Base-by-base conservation (phyloP, 2,329 filamentous ascomycete species). In the Lasiodiplodia sp. region DNA sequence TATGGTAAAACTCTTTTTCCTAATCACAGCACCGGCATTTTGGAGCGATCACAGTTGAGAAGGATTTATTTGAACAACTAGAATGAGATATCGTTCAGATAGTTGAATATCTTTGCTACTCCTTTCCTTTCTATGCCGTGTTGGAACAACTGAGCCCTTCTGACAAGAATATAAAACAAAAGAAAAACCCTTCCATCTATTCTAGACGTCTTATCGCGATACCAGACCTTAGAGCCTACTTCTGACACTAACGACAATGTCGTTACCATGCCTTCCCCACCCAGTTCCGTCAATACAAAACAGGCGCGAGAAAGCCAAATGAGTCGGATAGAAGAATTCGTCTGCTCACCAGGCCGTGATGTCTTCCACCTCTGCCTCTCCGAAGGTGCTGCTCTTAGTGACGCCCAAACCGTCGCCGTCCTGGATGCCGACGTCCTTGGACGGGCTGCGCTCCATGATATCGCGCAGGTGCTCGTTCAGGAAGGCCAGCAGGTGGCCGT, bases 351-450 rank as follows among this genome's bases (percentile, higher is more conserved):
- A 97, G 25, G 93, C 94, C 40, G 94, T 97, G 73, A 97, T 97
- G 77, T 98, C 96, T 70, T 95, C 95, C 23, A 97, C 93, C 81
- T 98, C 96, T 1, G 93, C 94, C 82, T 98, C 94, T 18, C 95
- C 94, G 83, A 97, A 97, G 0, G 92, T 96, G 80, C 94, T 97
- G 68, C 88, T 94, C 84, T 97, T 97, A 21, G 88, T 93, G 71
- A 94, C 80, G 73, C 89, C 89, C 70, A 86, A 82, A 47, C 81
- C 82, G 63, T 86, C 85, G 14, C 70, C 67, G 4, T 68, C 66
- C 8, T 67, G 69, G 31, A 70, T 66, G 7, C 67, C 70, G 84
- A 52, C 28, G 82, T 74, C 75, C 70, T 77, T 79, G 70, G 44
- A 47, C n/a, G 77, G 83, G 71, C 71, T 82, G 71, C 71, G 84